A percentile compares a stretch with the other conserved stretches of the same genome.
These are phyloP conservation scores for Chalara sp. DNA, from an alignment of 2,329 filamentous ascomycete genomes.

Conservation along the genomic window DNA sequence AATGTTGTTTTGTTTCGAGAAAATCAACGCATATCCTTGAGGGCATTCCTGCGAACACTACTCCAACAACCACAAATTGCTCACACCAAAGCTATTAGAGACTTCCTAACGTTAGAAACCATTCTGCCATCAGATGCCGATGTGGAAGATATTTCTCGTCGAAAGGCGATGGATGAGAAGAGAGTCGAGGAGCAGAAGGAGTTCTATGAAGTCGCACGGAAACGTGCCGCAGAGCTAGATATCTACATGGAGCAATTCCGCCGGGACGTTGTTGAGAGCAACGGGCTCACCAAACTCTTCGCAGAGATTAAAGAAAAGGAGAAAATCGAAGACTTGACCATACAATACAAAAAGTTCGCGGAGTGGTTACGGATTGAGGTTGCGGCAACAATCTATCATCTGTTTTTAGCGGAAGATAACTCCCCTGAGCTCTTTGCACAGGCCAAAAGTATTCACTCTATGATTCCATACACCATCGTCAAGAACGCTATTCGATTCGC, in stretches of 20 bases:
- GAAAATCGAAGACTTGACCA: slow-evolving; percentile 78
- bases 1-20: slow-evolving; percentile 70
- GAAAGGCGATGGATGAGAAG: slow-evolving; percentile 79
- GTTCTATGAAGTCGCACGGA: slow-evolving; percentile 92
- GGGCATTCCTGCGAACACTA: slow-evolving; percentile 83
- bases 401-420: slow-evolving; percentile 97
- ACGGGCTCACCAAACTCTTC: slow-evolving; percentile 89
- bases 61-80: slow-evolving; percentile 80
- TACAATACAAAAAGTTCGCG: slow-evolving; percentile 96
- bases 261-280: slow-evolving; percentile 59
- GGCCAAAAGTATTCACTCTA: slow-evolving; percentile 85
- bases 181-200: slow-evolving; percentile 86
- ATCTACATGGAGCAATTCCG: slow-evolving; percentile 95
- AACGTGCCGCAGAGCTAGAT: slow-evolving; percentile 85
- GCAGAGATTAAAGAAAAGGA: slow-evolving; percentile 87
- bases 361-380: slow-evolving; percentile 98
- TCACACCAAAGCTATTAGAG: slow-evolving; percentile 72
- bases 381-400: slow-evolving; percentile 90
- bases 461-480: slow-evolving; percentile 85
- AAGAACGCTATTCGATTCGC: slow-evolving; percentile 97
- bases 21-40: slow-evolving; percentile 81
- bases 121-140: slow-evolving; percentile 77
- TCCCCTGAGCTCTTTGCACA: slow-evolving; percentile 94
- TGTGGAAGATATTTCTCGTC: slow-evolving; percentile 67
- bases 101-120: slow-evolving; percentile 72